Evolutionary conservation across 2,329 filamentous ascomycete genomes (phyloP).

Genomic region (Sporothrix globosa): DNA sequence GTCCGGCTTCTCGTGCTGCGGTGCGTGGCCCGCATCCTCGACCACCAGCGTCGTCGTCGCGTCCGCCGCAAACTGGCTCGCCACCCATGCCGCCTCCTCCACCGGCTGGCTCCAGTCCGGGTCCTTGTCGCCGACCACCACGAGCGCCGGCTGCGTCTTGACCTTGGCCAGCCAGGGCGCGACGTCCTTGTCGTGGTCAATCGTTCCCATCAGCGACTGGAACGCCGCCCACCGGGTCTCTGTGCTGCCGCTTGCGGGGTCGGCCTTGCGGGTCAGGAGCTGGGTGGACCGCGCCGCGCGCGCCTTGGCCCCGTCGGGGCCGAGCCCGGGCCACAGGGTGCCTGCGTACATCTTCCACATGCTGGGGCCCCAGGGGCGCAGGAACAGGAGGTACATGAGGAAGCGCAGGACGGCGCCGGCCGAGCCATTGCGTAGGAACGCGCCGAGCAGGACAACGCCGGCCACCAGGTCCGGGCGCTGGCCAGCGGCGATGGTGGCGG

Average conservation of each 20-base stretch:
- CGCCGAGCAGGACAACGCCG: conserved; percentile 35
- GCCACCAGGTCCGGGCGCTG: conserved; percentile 35
- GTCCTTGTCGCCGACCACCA: conserved; percentile 37
- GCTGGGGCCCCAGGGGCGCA: conserved; percentile 35
- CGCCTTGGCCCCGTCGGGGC: conserved; percentile 19
- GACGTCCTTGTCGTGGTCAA: conserved; percentile 34
- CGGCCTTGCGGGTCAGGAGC: conserved; percentile 28
- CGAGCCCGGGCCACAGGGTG: conserved; percentile 36
- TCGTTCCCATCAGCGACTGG: conserved; percentile 26
- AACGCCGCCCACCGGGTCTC: conserved; percentile 35
- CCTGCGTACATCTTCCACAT: conserved; percentile 34
- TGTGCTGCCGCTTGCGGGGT: too few relatives aligned
- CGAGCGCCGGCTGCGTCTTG: conserved; percentile 33
- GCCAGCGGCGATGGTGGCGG: conserved; percentile 34
- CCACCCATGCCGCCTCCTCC: conserved; percentile 37
- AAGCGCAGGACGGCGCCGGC: conserved; percentile 12
- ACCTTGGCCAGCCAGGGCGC: conserved; percentile 29
- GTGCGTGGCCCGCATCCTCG: conserved; percentile 35
- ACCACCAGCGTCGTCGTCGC: conserved; percentile 28
- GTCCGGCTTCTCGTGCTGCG: conserved; percentile 35
- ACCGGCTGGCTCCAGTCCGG: conserved; percentile 36
- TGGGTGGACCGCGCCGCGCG: conserved; percentile 31
- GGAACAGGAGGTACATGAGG: conserved; percentile 28
- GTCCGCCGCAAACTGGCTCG: conserved; percentile 31
- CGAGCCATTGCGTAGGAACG: conserved; percentile 34